Evolutionary conservation across 139 green algal species (phyloP).

Genomic region (Chlorella sp.): DNA sequence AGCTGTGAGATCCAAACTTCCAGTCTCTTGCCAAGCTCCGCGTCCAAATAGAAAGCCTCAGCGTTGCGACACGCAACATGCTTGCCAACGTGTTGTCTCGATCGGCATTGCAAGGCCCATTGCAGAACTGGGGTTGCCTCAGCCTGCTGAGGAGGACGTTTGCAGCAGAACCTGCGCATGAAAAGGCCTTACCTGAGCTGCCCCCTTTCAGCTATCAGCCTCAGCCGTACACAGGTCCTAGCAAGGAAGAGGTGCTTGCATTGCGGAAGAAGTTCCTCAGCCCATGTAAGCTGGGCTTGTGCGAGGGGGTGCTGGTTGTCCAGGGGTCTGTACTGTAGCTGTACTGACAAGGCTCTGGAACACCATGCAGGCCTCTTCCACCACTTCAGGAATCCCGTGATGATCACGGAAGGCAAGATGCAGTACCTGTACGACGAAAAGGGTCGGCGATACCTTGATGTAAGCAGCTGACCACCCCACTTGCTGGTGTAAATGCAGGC

Average conservation of each 20-base stretch:
- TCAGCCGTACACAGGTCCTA: constrained; percentile 71
- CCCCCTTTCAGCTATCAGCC: constrained; percentile 56
- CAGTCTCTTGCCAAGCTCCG: too few relatives aligned
- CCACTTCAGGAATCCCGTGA: constrained; percentile 88
- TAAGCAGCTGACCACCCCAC: constrained; percentile 36
- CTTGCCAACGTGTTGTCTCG: too few relatives aligned
- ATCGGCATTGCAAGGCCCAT: too few relatives aligned
- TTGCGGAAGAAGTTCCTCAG: constrained; percentile 76
- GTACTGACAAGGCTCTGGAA: neutral
- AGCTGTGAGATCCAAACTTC: too few relatives aligned
- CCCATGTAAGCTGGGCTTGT: constrained; percentile 48
- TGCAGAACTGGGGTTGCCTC: too few relatives aligned
- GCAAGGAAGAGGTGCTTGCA: constrained; percentile 69
- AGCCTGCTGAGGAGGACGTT: too few relatives aligned
- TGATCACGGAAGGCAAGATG: constrained; percentile 94
- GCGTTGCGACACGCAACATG: too few relatives aligned
- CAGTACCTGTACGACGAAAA: constrained; percentile 96
- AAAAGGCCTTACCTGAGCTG: too few relatives aligned
- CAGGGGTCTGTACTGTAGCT: neutral
- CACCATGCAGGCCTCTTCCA: constrained; percentile 56
- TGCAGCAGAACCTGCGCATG: too few relatives aligned
- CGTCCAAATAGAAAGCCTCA: too few relatives aligned
- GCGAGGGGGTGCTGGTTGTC: neutral
- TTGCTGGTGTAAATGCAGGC: too few relatives aligned
- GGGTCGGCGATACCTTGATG: constrained; percentile 86